A percentile compares a stretch with the other conserved stretches of the same genome.
Conservation (phyloP, 1,284 basidiomycete genomes). For the Porogramme epimiltina region DNA sequence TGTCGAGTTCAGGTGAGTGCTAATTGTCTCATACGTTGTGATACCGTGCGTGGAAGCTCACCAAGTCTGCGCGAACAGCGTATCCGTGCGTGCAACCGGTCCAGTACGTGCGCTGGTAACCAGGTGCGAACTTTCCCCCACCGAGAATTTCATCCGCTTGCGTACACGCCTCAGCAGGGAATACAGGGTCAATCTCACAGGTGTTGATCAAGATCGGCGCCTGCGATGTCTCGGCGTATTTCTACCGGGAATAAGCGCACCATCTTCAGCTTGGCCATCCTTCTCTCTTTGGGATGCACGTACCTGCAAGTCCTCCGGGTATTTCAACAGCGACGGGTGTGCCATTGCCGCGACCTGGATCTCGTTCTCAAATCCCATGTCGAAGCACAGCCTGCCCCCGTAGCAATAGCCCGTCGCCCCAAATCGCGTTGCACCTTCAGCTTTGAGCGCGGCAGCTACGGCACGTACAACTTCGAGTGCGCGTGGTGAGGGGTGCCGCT, state of each 20-base stretch:
- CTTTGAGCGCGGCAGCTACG: constrained; percentile 58
- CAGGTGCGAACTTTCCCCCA: constrained; percentile 48
- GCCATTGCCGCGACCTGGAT: constrained; percentile 54
- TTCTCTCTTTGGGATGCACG: too few species aligned
- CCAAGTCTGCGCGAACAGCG: constrained; percentile 40
- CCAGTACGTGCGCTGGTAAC: constrained; percentile 48
- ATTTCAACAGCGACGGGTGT: constrained; percentile 72
- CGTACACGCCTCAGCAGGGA: constrained; percentile 48
- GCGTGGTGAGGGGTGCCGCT: constrained; percentile 41
- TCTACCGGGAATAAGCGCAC: constrained; percentile 34
- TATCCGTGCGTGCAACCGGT: constrained; percentile 56
- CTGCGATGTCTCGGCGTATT: constrained; percentile 46
- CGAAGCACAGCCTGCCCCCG: constrained; percentile 53
- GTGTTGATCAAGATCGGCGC: constrained; percentile 66
- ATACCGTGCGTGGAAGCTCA: constrained; percentile 4
- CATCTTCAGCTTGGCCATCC: too few species aligned
- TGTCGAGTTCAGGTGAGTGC: constrained; percentile 14
- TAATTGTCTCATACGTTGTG: not conserved
- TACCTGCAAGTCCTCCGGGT: constrained; percentile 60
- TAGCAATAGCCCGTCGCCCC: constrained; percentile 71
- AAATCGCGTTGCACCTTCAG: constrained; percentile 55
- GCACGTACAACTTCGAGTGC: constrained; percentile 56
- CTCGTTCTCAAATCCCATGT: constrained; percentile 63
- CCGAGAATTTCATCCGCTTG: constrained; percentile 60
- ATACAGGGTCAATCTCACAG: constrained; percentile 54